Base-by-base conservation (phyloP, 495 filamentous ascomycete species). In the Annulohypoxylon moriforme region DNA sequence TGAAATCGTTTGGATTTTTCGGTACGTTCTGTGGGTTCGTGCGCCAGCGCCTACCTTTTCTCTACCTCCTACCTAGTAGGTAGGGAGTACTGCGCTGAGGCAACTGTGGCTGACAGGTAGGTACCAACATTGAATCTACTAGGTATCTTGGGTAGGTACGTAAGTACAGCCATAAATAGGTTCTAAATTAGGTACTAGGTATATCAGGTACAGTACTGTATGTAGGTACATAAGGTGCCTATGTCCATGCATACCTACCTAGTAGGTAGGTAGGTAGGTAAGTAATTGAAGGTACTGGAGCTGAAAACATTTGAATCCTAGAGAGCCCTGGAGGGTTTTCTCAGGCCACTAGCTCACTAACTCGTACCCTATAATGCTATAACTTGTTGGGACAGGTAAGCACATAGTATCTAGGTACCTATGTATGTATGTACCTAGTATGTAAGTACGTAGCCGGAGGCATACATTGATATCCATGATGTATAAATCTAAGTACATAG, bases 41-140 rank as follows among this genome's bases (percentile, higher is more conserved):
- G 55, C 40, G 46, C 27, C n/a, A n/a, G n/a, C n/a, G n/a, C n/a
- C n/a, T n/a, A n/a, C n/a, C n/a, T n/a, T n/a, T n/a, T n/a, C n/a
- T n/a, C 25, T 16, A 38, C 50, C 50, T 36, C 47, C 57, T 36
- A 33, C 24, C n/a, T n/a, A n/a, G n/a, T n/a, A n/a, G n/a, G n/a
- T 49, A 33, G 25, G 38, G 52, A 8, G 40, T 16, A 44, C 42
- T 46, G n/a, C 13, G 10, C 22, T 63, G 50, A 71, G 50, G 69
- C 58, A 72, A 67, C 63, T 72, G 58, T 67, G 50, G 63, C 58
- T 67, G 57, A 53, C 56, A n/a, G n/a, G n/a, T n/a, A n/a, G n/a
- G n/a, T n/a, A n/a, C n/a, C n/a, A n/a, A n/a, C n/a, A n/a, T n/a
- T n/a, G n/a, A n/a, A n/a, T n/a, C n/a, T n/a, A n/a, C n/a, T 42